phyloP scores from a whole-genome alignment of 2,329 filamentous ascomycete genomes.

The Gaeumannomyces tritici region DNA sequence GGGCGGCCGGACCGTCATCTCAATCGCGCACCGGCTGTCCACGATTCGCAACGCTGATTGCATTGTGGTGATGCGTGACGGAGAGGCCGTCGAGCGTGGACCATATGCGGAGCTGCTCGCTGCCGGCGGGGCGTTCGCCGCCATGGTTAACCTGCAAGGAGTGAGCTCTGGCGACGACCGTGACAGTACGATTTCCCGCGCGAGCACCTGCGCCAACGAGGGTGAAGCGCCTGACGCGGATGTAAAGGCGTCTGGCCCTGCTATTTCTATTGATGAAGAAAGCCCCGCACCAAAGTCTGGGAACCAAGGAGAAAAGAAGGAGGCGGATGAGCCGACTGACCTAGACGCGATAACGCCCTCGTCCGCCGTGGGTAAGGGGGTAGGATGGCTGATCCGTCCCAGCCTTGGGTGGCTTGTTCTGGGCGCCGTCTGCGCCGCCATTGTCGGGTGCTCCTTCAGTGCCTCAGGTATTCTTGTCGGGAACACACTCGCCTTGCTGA shows the following conservation, averaged over 20 bases:
- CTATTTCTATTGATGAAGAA: background rate
- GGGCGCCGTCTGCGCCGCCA: constrained; percentile 37
- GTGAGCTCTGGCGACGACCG: constrained; percentile 6
- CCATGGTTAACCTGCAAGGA: constrained; percentile 28
- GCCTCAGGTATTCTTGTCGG: constrained; percentile 51
- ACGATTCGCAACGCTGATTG: constrained; percentile 48
- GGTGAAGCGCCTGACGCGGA: background rate
- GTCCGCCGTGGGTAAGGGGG: constrained; percentile 1
- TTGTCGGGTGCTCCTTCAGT: constrained; percentile 49
- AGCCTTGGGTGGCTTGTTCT: constrained; percentile 30
- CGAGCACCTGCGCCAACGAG: background rate
- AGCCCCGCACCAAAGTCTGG: background rate
- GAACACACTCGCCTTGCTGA: constrained; percentile 47
- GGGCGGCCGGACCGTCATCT: constrained; percentile 44
- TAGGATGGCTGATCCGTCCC: constrained; percentile 14
- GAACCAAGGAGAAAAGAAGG: background rate
- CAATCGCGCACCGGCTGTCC: constrained; percentile 47
- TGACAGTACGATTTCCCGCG: constrained; percentile 1
- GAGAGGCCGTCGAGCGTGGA: constrained; percentile 46
- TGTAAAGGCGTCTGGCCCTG: background rate
- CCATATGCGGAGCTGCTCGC: constrained; percentile 42
- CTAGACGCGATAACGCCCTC: background rate
- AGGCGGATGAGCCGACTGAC: background rate
- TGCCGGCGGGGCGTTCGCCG: constrained; percentile 32
- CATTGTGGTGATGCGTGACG: constrained; percentile 49